Evolutionary conservation across 176 grass and related monocot species (phyloP), one percentile per base, ranked within the genome.

Genomic region (Oropetium thomaeum): DNA sequence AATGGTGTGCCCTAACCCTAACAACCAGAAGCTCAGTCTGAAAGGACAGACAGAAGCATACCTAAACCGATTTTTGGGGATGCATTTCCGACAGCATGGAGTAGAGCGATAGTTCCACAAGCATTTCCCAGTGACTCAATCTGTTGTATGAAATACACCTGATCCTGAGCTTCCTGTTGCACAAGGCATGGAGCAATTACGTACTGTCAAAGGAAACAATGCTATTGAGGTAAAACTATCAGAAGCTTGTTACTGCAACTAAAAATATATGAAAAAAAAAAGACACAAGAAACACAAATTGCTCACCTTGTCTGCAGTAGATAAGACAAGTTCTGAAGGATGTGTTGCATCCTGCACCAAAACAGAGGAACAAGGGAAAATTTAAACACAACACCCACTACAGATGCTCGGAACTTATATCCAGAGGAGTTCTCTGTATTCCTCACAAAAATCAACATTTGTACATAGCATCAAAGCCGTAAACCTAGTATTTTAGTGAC

Each of bases 41-140:
- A 35, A 30, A 31, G 23, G 20, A 74, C 14, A 73, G 20, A 74
- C 14, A 73, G 32, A 25, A 23, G 13, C 49, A 16, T 84, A 97
- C 93, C 60, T 70, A 87, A 76, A 69, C 64, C 90, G 66, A 90
- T 92, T 69, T 88, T 42, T 53, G 87, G 87, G 43, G 44, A 71
- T 25, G 77, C 73, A 84, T 97, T 97, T 55, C 90, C 88, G 49
- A 89, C 43, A 78, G 90, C 88, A 90, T 97, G 90, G 79, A 97
- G 83, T 49, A 97, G 55, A 54, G 81, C 90, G 7, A 97, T 82
- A 71, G 90, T 97, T 67, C 93, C 93, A 89, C 93, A 97, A 84
- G 88, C 93, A 97, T 97, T 97, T 51, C 87, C 90, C 70, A 97
- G 69, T 9, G 93, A 73, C 26, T 79, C 59, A 3, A 73, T 90